Percentiles rank a stretch among this genome's conserved stretches.
phyloP scores from a whole-genome alignment of 148 eudicot genomes.

The Beta vulgaris region DNA sequence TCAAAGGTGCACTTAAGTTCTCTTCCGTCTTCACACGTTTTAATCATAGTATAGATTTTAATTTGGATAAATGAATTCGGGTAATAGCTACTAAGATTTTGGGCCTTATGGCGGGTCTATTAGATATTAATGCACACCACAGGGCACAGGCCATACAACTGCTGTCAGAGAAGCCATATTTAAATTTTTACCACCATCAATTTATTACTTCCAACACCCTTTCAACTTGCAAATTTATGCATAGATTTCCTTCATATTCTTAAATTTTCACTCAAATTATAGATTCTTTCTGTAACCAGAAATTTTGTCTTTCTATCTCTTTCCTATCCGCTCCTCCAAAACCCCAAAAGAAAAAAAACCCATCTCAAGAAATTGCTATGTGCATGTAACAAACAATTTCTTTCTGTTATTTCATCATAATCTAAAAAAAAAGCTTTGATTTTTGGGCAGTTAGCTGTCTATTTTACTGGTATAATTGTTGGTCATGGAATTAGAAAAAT shows the following conservation, averaged over 20 bases:
- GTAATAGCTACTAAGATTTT: too few relatives aligned
- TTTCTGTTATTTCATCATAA: neutral
- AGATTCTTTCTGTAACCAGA: too few relatives aligned
- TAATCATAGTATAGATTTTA: too few relatives aligned
- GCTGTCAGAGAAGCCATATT: neutral
- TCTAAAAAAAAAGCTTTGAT: neutral
- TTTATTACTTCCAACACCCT: neutral
- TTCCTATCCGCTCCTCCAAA: neutral
- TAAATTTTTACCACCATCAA: neutral
- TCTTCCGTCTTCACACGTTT: too few relatives aligned
- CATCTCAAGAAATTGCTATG: neutral
- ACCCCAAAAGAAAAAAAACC: neutral
- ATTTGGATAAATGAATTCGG: too few relatives aligned
- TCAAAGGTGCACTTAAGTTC: too few relatives aligned
- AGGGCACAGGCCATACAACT: neutral
- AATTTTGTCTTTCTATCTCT: neutral
- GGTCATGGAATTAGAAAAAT: conserved; percentile 10
- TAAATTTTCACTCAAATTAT: too few relatives aligned
- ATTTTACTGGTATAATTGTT: conserved; percentile 22
- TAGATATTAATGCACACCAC: neutral
- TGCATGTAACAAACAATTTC: conserved; percentile 10
- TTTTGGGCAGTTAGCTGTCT: conserved; percentile 18
- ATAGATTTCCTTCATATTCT: too few relatives aligned
- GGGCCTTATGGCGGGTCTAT: neutral
- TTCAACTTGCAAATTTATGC: neutral